Conservation (phyloP, 164 flowering plant species). For the Sextonia rubra region DNA sequence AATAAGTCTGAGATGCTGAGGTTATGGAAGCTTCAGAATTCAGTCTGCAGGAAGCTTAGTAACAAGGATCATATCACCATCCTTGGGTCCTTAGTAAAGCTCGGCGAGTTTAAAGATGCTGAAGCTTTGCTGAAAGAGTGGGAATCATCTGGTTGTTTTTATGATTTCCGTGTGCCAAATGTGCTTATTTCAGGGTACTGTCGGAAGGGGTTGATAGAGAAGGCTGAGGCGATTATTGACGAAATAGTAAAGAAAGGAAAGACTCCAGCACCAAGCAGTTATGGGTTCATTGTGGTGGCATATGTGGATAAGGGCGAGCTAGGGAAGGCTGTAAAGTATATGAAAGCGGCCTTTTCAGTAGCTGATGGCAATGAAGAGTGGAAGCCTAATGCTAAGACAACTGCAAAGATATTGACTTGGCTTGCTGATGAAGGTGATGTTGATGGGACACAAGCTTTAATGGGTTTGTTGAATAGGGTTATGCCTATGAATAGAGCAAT, state of each 20-base stretch:
- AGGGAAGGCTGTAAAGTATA: slow-evolving; percentile 33
- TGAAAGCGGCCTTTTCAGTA: slow-evolving; percentile 31
- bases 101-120: slow-evolving; percentile 44
- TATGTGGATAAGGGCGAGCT: slow-evolving; percentile 23
- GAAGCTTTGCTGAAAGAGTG: slow-evolving; percentile 41
- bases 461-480: slow-evolving; percentile 9
- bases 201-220: slow-evolving; percentile 30
- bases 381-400: slow-evolving; percentile 14
- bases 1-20: slow-evolving; percentile 29
- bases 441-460: slow-evolving; percentile 25
- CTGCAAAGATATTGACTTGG: slow-evolving; percentile 25
- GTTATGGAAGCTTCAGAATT: slow-evolving; percentile 35
- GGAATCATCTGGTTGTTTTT: slow-evolving; percentile 23
- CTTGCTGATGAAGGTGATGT: slow-evolving; percentile 26
- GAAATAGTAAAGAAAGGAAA: slow-evolving; percentile 27
- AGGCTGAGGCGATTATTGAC: slow-evolving; percentile 35
- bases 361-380: slow-evolving; percentile 18
- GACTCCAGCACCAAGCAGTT: slow-evolving; percentile 22
- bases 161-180: slow-evolving; percentile 39
- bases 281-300: slow-evolving; percentile 31
- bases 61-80: slow-evolving; percentile 29
- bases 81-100: slow-evolving; percentile 34
- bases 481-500: slow-evolving; percentile 13
- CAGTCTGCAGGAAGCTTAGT: slow-evolving; percentile 7
- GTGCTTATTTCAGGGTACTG: slow-evolving; percentile 36